Percentiles rank a stretch among this genome's conserved stretches.
Evolutionary conservation across 2,329 filamentous ascomycete species (phyloP).

Genomic region (Fusarium continuum): DNA sequence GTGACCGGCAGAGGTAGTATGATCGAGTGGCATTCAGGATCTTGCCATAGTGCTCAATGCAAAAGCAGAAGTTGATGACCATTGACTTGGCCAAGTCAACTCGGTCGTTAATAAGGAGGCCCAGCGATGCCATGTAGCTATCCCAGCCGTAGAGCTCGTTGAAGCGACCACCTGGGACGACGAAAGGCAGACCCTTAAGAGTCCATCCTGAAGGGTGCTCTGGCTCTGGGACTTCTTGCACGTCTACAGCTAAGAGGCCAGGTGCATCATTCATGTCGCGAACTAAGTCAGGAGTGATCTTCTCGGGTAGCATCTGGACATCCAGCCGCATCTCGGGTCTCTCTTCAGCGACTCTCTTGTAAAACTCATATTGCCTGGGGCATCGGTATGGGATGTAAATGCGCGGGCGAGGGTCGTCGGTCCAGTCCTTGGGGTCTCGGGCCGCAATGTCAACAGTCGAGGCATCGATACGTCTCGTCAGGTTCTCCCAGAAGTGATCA

Average conservation of each 20-base stretch:
- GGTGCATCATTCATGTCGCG: slow-evolving; percentile 86
- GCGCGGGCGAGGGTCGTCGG: slow-evolving; percentile 83
- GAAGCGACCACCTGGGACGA: slow-evolving; percentile 97
- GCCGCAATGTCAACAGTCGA: slow-evolving; percentile 88
- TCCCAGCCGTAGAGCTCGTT: slow-evolving; percentile 99
- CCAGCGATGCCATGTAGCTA: slow-evolving; percentile 97
- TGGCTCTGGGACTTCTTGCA: slow-evolving; percentile 78
- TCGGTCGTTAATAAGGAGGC: slow-evolving; percentile 84
- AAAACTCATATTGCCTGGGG: slow-evolving; percentile 90
- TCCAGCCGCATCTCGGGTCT: slow-evolving; percentile 87
- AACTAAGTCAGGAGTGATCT: slow-evolving; percentile 83
- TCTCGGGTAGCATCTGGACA: slow-evolving; percentile 79
- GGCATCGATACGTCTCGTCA: slow-evolving; percentile 90
- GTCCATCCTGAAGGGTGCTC: slow-evolving; percentile 69
- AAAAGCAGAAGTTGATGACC: slow-evolving; percentile 97
- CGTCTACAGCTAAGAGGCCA: slow-evolving; percentile 87
- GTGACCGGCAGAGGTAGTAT: slow-evolving; percentile 93
- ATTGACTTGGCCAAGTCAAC: slow-evolving; percentile 91
- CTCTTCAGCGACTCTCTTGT: slow-evolving; percentile 79
- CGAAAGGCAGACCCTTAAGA: slow-evolving; percentile 85
- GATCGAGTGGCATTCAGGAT: slow-evolving; percentile 96
- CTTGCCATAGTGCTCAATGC: slow-evolving; percentile 97
- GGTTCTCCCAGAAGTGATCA: slow-evolving; percentile 89
- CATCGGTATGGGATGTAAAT: slow-evolving; percentile 90
- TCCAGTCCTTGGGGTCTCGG: slow-evolving; percentile 95